Evolutionary conservation across 768 basidiomycete species (phyloP).

Genomic region (Suillus discolor): DNA sequence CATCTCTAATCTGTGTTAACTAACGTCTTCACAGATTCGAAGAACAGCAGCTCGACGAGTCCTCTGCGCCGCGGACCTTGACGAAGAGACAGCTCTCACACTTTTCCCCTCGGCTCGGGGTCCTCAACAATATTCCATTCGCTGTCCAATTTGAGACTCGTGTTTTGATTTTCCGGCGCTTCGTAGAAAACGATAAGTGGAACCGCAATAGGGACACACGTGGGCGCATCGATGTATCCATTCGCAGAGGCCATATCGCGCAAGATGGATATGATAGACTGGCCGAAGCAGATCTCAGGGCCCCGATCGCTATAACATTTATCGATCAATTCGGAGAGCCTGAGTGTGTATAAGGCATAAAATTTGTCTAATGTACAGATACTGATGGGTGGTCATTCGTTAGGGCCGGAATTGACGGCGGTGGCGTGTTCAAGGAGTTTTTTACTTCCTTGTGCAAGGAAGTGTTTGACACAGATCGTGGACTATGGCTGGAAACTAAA

Average conservation of each 20-base stretch:
- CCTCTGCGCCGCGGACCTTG: conserved; percentile 31
- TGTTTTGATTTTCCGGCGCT: conserved; percentile 87
- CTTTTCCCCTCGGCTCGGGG: conserved; percentile 71
- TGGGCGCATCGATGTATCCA: conserved; percentile 28
- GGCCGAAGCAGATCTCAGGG: conserved; percentile 75
- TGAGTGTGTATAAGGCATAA: conserved; percentile 57
- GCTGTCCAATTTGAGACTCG: conserved; percentile 90
- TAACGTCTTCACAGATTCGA: conserved; percentile 51
- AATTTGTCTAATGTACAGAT: not conserved
- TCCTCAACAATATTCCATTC: conserved; percentile 96
- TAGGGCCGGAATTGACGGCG: conserved; percentile 92
- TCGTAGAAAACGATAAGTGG: conserved; percentile 67
- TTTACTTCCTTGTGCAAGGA: conserved; percentile 91
- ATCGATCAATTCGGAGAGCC: conserved; percentile 85
- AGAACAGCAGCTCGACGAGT: conserved; percentile 53
- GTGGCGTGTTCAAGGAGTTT: conserved; percentile 98
- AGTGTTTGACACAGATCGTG: conserved; percentile 92
- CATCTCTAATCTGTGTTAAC: not conserved
- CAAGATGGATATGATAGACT: conserved; percentile 92
- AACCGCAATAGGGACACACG: conserved; percentile 20
- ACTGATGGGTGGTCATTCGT: conserved; percentile 7
- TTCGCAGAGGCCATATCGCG: conserved; percentile 73
- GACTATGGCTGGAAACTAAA: conserved; percentile 88
- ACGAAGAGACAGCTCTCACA: conserved; percentile 72
- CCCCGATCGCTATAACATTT: conserved; percentile 87